Percentiles rank a stretch among this genome's conserved stretches.
phyloP scores from a whole-genome alignment of 768 basidiomycete species.

The Pleurotus pulmonarius region DNA sequence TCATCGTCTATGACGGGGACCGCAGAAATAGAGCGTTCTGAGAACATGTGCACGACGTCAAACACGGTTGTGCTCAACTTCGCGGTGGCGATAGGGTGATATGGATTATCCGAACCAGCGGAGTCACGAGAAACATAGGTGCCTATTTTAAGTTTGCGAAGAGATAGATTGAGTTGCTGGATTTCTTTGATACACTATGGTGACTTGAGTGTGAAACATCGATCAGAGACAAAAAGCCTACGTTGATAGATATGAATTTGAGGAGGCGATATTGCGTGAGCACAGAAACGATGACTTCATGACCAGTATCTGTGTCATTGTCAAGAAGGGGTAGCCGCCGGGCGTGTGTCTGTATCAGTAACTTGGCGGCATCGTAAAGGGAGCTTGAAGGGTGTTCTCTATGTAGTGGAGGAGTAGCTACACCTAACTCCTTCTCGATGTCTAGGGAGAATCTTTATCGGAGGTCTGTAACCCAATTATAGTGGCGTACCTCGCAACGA shows the following conservation, averaged over 20 bases:
- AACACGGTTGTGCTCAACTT: constrained; percentile 90
- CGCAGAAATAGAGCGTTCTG: constrained; percentile 90
- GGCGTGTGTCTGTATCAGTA: constrained; percentile 93
- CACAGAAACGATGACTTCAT: constrained; percentile 93
- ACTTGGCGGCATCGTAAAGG: constrained; percentile 85
- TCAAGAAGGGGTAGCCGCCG: constrained; percentile 93
- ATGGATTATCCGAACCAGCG: constrained; percentile 59
- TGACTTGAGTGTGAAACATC: constrained; percentile 5
- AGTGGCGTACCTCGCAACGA: constrained; percentile 71
- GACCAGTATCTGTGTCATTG: constrained; percentile 87
- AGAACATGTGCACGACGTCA: constrained; percentile 98
- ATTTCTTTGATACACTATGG: constrained; percentile 82
- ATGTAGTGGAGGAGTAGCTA: constrained; percentile 87
- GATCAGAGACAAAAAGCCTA: constrained; percentile 30
- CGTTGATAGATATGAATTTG: constrained; percentile 98
- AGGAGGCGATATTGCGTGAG: constrained; percentile 96
- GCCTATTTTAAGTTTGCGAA: constrained; percentile 88
- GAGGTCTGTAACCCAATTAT: constrained; percentile 2
- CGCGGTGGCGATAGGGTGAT: constrained; percentile 89
- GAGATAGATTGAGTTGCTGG: constrained; percentile 70
- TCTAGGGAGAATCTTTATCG: constrained; percentile 42
- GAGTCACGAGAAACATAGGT: constrained; percentile 73
- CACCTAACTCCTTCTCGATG: constrained; percentile 89
- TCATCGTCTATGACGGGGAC: constrained; percentile 94
- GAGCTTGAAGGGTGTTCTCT: constrained; percentile 85